phyloP scores from a whole-genome alignment of 805 yeast species.

The Vanderwaltozyma polyspora region DNA sequence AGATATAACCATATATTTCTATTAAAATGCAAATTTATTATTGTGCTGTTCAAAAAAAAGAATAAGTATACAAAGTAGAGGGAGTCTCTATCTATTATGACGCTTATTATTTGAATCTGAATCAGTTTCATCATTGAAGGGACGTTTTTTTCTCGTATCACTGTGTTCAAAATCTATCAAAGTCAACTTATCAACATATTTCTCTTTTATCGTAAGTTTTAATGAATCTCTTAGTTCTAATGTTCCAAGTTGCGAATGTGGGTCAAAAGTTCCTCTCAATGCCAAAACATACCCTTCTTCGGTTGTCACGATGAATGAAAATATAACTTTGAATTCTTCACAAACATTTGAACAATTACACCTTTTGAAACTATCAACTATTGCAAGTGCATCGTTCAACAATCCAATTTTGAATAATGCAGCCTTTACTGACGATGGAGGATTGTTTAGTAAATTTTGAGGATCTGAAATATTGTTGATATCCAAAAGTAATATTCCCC shows the following conservation, averaged over 20 bases:
- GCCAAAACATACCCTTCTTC: conserved; percentile 15
- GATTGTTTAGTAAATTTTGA: conserved; percentile 3
- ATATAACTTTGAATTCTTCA: conserved; percentile 4
- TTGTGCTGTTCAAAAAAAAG: too few relatives aligned
- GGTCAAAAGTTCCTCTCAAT: conserved; percentile 11
- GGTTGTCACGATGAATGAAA: conserved; percentile 11
- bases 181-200: conserved; percentile 14
- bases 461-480: conserved; percentile 7
- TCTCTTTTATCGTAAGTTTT: conserved; percentile 6
- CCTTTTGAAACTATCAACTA: conserved; percentile 5
- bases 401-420: conserved; percentile 15
- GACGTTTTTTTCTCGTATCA: too few relatives aligned
- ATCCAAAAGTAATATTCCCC: conserved; percentile 18
- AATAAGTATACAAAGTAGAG: too few relatives aligned
- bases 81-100: too few relatives aligned
- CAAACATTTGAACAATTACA: neutral
- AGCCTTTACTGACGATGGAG: conserved; percentile 8
- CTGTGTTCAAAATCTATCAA: conserved; percentile 7
- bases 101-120: too few relatives aligned
- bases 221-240: conserved; percentile 13
- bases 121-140: too few relatives aligned
- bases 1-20: too few relatives aligned
- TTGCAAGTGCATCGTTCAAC: conserved; percentile 15
- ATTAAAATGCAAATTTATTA: too few relatives aligned
- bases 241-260: conserved; percentile 12